Evolutionary conservation across 1,284 basidiomycete species (phyloP).

Genomic region (Ceratobasidium sp.): DNA sequence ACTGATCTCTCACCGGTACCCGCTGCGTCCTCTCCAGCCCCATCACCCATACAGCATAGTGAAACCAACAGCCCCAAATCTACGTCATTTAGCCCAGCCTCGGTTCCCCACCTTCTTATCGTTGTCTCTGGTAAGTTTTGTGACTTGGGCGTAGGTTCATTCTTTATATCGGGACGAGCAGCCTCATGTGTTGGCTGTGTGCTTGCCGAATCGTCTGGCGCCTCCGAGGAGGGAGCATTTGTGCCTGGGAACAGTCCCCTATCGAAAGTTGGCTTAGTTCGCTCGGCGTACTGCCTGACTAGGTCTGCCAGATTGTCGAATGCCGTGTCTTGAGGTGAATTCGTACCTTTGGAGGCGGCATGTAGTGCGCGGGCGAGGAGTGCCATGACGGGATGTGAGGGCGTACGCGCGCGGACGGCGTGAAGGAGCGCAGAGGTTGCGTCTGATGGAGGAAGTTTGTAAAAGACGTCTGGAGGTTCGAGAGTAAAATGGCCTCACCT

Average conservation of each 20-base stretch:
- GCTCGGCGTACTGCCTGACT: slow-evolving; percentile 9
- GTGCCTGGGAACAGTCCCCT: slow-evolving; percentile 9
- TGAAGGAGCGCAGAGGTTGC: slow-evolving; percentile 42
- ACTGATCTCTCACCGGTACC: slow-evolving; percentile 37
- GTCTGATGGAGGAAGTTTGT: slow-evolving; percentile 23
- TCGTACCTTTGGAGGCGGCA: not conserved
- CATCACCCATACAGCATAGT: slow-evolving; percentile 30
- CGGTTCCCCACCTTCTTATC: slow-evolving; percentile 23
- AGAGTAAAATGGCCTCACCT: slow-evolving; percentile 19
- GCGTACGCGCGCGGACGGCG: slow-evolving; percentile 16
- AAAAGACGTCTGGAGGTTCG: not conserved
- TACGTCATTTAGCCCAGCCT: slow-evolving; percentile 19
- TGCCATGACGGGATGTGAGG: slow-evolving; percentile 23
- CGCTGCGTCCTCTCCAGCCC: not conserved
- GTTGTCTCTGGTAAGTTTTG: not conserved
- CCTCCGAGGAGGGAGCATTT: not conserved
- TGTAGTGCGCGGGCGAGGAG: slow-evolving; percentile 22
- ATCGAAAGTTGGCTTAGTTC: slow-evolving; percentile 19
- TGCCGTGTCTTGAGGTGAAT: not conserved
- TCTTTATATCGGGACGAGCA: not conserved
- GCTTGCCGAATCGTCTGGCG: not conserved
- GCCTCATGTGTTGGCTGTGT: not conserved
- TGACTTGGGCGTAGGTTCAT: not conserved
- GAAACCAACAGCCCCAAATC: slow-evolving; percentile 31
- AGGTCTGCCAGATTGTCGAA: slow-evolving; percentile 4